phyloP scores from a whole-genome alignment of 257 asterid species.

The Coffea eugenioides region DNA sequence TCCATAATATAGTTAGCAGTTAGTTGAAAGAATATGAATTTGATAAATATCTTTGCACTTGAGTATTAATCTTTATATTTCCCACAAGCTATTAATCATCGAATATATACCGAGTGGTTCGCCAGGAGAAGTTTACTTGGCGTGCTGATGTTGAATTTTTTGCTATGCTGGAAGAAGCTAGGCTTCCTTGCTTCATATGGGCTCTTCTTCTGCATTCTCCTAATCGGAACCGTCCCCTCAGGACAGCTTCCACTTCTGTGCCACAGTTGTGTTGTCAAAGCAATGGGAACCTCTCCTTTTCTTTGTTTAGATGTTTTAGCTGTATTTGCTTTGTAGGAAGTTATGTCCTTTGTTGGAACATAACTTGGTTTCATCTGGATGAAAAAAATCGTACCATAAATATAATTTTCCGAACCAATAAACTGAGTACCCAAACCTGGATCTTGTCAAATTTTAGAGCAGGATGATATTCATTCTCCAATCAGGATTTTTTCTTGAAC shows the following conservation, averaged over 20 bases:
- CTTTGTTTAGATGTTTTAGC: background rate
- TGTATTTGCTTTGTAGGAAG: background rate
- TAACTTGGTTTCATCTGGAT: slow-evolving; percentile 46
- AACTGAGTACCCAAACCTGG: background rate
- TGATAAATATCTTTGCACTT: too few species aligned
- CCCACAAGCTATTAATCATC: background rate
- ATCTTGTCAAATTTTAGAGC: background rate
- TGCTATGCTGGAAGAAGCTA: background rate
- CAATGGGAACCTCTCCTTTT: slow-evolving; percentile 3
- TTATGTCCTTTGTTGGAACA: slow-evolving; percentile 10
- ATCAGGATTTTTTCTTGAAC: background rate
- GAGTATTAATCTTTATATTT: too few species aligned
- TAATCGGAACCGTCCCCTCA: slow-evolving; percentile 60
- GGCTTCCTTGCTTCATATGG: slow-evolving; percentile 5
- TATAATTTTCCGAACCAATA: too few species aligned
- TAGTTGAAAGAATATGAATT: background rate
- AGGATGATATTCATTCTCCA: background rate
- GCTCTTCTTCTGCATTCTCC: slow-evolving; percentile 27
- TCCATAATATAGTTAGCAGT: background rate
- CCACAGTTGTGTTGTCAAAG: slow-evolving; percentile 47
- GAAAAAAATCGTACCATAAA: background rate
- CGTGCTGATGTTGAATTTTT: slow-evolving; percentile 18
- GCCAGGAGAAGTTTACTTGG: slow-evolving; percentile 23
- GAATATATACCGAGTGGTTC: slow-evolving; percentile 52
- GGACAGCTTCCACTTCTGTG: slow-evolving; percentile 68